Percentiles rank a stretch among this genome's conserved stretches.
Evolutionary conservation across 139 green algal species (phyloP).

Genomic region (Eudorina sp.): DNA sequence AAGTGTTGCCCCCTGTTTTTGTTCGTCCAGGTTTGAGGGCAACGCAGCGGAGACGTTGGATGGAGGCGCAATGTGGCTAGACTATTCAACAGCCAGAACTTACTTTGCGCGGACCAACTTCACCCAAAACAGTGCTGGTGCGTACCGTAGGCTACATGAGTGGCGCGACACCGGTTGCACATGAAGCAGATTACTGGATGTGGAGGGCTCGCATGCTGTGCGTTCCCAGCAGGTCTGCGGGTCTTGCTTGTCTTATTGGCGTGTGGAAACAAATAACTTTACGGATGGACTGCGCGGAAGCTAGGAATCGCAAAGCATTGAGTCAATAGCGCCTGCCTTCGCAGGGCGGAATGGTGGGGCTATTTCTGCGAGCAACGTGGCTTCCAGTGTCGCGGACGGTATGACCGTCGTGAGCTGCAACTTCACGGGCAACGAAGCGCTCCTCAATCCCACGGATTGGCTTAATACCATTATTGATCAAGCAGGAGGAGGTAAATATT

Average conservation of each 20-base stretch:
- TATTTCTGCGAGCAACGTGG: not conserved
- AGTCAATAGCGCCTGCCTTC: not conserved
- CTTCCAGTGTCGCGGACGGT: not conserved
- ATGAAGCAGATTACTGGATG: not conserved
- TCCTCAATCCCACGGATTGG: not conserved
- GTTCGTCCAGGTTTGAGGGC: not conserved
- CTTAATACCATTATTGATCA: not conserved
- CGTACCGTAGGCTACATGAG: not conserved
- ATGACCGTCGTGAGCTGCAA: not conserved
- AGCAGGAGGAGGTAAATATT: not conserved
- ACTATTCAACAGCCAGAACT: not conserved
- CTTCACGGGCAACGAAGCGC: constrained; percentile 3
- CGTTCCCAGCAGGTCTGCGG: not conserved
- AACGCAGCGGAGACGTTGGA: not conserved
- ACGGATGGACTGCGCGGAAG: too few relatives aligned
- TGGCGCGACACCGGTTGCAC: not conserved
- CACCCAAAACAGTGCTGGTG: not conserved
- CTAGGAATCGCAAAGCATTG: too few relatives aligned
- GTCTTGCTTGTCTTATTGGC: too few relatives aligned
- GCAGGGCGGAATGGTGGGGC: constrained; percentile 24
- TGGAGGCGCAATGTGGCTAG: not conserved
- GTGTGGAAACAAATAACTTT: too few relatives aligned
- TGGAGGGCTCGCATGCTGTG: not conserved
- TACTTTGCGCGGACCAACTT: not conserved
- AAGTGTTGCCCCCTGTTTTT: too few relatives aligned